Evolutionary conservation across 192 early-diverging fungal genomes (phyloP), one percentile per base, ranked within the genome.

Genomic region (Backusella tuberculispora): DNA sequence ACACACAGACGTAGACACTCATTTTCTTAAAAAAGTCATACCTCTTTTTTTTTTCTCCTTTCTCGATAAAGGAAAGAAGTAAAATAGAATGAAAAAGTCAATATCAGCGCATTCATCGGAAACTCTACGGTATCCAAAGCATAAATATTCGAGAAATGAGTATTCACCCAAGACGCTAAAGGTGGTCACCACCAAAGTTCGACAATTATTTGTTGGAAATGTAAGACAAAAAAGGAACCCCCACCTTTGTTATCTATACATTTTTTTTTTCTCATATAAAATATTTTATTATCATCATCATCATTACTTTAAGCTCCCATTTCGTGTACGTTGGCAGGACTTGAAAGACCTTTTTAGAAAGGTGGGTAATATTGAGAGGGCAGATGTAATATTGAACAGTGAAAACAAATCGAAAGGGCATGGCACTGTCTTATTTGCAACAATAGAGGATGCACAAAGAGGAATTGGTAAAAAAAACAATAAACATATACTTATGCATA

Each of bases 271-370:
- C 10, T 60, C 3, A 24, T 60, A 60, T n/a, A n/a, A n/a, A n/a
- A n/a, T 19, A 7, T 21, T 19, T 12, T 46, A 0, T 69, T 12
- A 53, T 37, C 24, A 42, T 38, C 63, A 15, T 73, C 60, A 29
- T 41, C 43, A 13, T 68, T 64, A 17, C 10, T 76, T 50, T 14
- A 71, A 94, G 89, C 76, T 94, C 44, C 92, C 92, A 4, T 94
- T 90, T 67, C 75, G 84, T 53, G 85, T 92, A n/a, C 80, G 88
- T 63, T 93, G 91, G 92, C 92, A 93, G 79, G 91, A 92, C 50
- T 76, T 92, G 34, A 92, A 89, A 48, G 88, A 89, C 74, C 70
- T 87, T 15, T 92, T 95, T 81, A 80, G 89, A 53, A 83, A 92
- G 60, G 88, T 89, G n/a, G 93, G 92, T 38, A 81, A 81, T 15